Conservation (phyloP, 2,329 filamentous ascomycete genomes). For the Dactylonectria estremocensis region DNA sequence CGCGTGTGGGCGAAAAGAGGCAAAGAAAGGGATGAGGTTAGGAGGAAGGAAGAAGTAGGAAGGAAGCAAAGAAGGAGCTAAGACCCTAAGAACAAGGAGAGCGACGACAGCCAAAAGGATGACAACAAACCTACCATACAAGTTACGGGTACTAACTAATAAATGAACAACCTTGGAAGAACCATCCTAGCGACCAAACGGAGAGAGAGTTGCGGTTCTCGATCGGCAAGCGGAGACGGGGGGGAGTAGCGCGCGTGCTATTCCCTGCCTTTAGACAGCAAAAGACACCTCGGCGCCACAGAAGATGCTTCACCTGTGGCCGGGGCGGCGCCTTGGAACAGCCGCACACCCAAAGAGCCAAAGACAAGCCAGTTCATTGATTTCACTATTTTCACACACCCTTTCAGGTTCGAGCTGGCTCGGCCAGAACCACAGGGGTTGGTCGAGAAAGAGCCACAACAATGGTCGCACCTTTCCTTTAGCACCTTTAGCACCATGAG, state of each 20-base stretch:
- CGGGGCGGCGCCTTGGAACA: background rate
- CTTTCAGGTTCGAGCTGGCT: background rate
- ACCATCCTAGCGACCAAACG: conserved; percentile 28
- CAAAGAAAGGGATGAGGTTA: conserved; percentile 33
- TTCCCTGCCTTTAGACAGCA: background rate
- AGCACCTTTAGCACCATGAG: background rate
- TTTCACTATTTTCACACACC: background rate
- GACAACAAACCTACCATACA: background rate
- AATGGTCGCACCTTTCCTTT: background rate
- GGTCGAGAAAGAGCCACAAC: background rate
- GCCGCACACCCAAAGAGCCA: background rate
- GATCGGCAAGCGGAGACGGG: conserved; percentile 45
- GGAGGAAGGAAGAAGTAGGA: conserved; percentile 34
- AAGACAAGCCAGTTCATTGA: background rate
- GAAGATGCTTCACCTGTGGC: background rate
- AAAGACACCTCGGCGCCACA: conserved; percentile 24
- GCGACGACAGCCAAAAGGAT: background rate
- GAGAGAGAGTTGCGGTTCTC: conserved; percentile 37
- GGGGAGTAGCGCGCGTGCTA: conserved; percentile 39
- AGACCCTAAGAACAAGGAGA: background rate
- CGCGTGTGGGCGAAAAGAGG: conserved; percentile 17
- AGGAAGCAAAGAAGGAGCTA: conserved; percentile 12
- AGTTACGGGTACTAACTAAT: background rate
- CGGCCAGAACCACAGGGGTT: background rate
- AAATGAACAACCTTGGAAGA: background rate